Conservation (phyloP, 352 stramenopile genomes). For the Pelagophyceae sp. region DNA sequence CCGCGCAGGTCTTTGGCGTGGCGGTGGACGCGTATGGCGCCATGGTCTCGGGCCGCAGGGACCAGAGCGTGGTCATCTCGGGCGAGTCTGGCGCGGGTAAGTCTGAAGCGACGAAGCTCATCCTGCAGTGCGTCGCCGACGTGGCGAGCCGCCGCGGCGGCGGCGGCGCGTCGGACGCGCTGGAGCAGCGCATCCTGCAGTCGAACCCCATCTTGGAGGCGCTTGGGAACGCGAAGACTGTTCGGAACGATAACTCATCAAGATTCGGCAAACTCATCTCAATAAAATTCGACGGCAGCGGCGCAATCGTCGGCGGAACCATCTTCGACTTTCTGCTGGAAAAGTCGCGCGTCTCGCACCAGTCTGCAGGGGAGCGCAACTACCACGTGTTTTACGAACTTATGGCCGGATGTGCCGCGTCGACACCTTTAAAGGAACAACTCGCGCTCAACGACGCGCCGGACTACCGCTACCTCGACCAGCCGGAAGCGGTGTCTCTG, state of each 20-base stretch:
- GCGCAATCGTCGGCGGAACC: conserved; percentile 55
- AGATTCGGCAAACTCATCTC: conserved; percentile 89
- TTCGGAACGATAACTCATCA: conserved; percentile 84
- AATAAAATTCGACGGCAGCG: conserved; percentile 75
- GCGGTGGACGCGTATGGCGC: conserved; percentile 68
- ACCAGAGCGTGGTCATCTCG: conserved; percentile 60
- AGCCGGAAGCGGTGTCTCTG: conserved; percentile 60
- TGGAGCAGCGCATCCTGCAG: conserved; percentile 89
- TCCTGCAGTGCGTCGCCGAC: conserved; percentile 85
- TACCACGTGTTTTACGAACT: conserved; percentile 99
- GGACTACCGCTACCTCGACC: conserved; percentile 84
- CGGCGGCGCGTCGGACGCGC: conserved; percentile 28
- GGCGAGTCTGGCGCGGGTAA: conserved; percentile 82
- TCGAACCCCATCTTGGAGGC: conserved; percentile 83
- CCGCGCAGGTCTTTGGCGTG: conserved; percentile 72
- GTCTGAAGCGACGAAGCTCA: conserved; percentile 90
- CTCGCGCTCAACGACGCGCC: conserved; percentile 70
- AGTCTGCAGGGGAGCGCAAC: conserved; percentile 83
- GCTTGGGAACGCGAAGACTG: conserved; percentile 63
- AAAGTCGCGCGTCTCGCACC: conserved; percentile 89
- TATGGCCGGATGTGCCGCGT: conserved; percentile 51
- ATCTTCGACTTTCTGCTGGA: conserved; percentile 94
- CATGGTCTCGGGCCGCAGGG: conserved; percentile 36
- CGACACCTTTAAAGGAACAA: conserved; percentile 49
- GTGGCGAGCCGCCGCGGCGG: conserved; percentile 41